A percentile compares a stretch with the other conserved stretches of the same genome.
These are phyloP conservation scores for Endocalyx cinctus DNA, from an alignment of 2,329 filamentous ascomycete genomes.

Conservation along the genomic window DNA sequence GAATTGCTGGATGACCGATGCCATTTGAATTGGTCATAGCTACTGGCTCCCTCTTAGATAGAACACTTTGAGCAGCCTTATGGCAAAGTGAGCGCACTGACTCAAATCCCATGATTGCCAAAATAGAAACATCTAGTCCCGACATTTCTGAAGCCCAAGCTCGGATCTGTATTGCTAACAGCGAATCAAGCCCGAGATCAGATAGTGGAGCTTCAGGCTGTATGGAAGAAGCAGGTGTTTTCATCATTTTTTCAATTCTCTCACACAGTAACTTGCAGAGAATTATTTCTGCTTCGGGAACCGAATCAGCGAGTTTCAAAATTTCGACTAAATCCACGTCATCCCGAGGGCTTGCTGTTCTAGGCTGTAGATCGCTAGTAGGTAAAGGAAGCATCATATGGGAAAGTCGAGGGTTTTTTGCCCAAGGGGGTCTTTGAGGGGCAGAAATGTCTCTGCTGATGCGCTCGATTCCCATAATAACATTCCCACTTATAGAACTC, in stretches of 20 bases:
- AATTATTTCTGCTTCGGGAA: not conserved
- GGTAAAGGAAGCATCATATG: not conserved
- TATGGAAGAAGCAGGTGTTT: not conserved
- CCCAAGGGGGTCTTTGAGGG: not conserved
- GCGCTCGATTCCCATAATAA: not conserved
- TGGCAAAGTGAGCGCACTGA: not conserved
- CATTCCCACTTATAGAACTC: not conserved
- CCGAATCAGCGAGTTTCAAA: not conserved
- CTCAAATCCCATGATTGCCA: not conserved
- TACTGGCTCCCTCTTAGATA: not conserved
- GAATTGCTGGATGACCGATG: too few species aligned
- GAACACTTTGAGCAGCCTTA: not conserved
- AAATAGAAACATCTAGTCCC: not conserved
- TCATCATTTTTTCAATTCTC: not conserved
- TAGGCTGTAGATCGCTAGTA: too few species aligned
- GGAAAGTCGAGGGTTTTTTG: not conserved
- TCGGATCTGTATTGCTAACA: not conserved
- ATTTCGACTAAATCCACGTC: not conserved
- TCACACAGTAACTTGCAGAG: not conserved
- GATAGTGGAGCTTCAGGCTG: not conserved
- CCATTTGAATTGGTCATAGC: not conserved
- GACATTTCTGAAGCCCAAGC: not conserved
- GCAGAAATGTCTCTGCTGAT: not conserved
- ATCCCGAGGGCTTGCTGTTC: too few species aligned
- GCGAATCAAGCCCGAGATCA: not conserved